Percentiles rank a stretch among this genome's conserved stretches.
Evolutionary conservation across 2,329 filamentous ascomycete species (phyloP).

Genomic region (Fusarium sp.): DNA sequence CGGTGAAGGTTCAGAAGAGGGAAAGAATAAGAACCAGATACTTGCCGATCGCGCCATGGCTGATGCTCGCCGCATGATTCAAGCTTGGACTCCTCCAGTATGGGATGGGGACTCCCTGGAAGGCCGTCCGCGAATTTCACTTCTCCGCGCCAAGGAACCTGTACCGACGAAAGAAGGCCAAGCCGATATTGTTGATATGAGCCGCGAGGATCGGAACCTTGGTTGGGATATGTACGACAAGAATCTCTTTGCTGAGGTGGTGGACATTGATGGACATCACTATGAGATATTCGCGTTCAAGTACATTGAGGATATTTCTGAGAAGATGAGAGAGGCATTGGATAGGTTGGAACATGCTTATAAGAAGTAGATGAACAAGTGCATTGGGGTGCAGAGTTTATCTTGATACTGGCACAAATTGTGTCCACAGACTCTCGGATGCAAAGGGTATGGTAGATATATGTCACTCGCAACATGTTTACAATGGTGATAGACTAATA

Average conservation of each 20-base stretch:
- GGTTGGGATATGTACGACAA: slow-evolving; percentile 63
- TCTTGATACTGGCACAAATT: not conserved
- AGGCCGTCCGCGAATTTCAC: slow-evolving; percentile 54
- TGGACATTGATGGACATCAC: slow-evolving; percentile 65
- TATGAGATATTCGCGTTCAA: slow-evolving; percentile 58
- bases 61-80: slow-evolving; percentile 56
- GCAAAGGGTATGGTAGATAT: not conserved
- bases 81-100: slow-evolving; percentile 54
- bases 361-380: not conserved
- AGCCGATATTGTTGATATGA: slow-evolving; percentile 56
- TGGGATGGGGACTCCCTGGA: slow-evolving; percentile 48
- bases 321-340: slow-evolving; percentile 39
- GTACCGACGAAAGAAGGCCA: slow-evolving; percentile 50
- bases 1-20: slow-evolving; percentile 42
- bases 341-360: slow-evolving; percentile 31
- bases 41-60: slow-evolving; percentile 55
- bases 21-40: slow-evolving; percentile 51
- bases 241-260: slow-evolving; percentile 56
- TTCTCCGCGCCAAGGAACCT: slow-evolving; percentile 58
- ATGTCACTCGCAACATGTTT: not conserved
- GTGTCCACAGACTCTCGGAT: too few relatives aligned
- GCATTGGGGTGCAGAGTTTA: not conserved
- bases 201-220: slow-evolving; percentile 55
- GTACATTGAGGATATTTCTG: slow-evolving; percentile 45
- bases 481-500: not conserved